These are phyloP conservation scores for Acacia crassicarpa DNA, from an alignment of 306 rosid genomes.

Conservation along the genomic window DNA sequence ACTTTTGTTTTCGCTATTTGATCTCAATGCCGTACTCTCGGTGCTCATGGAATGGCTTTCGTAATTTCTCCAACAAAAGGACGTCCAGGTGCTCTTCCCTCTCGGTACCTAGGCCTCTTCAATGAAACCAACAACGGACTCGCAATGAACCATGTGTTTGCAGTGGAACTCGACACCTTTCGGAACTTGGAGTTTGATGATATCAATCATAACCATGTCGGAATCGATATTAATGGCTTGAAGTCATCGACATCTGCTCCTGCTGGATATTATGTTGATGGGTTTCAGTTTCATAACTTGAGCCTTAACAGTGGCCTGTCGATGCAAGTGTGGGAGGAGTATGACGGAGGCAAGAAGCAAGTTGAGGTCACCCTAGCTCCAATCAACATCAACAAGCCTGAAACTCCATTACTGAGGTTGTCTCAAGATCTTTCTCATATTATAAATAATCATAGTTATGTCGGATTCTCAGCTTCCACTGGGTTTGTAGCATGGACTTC, in stretches of 20 bases:
- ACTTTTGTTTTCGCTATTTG: neutral
- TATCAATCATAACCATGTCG: constrained; percentile 61
- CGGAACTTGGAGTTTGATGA: constrained; percentile 38
- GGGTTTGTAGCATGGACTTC: neutral
- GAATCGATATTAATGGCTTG: neutral
- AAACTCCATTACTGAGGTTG: neutral
- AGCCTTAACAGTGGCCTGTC: constrained; percentile 47
- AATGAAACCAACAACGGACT: constrained; percentile 41
- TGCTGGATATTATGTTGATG: constrained; percentile 41
- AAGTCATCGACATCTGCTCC: neutral
- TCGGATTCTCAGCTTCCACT: neutral
- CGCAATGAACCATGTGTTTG: constrained; percentile 43
- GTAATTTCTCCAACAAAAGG: constrained; percentile 54
- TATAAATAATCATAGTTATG: no score
- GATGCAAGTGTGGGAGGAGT: constrained; percentile 68
- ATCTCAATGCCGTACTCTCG: neutral
- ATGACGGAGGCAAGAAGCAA: constrained; percentile 43
- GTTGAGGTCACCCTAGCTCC: constrained; percentile 9
- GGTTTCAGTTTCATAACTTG: constrained; percentile 25
- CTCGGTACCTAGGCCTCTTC: constrained; percentile 59
- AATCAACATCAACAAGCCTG: neutral
- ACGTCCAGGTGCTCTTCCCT: constrained; percentile 33
- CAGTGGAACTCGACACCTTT: constrained; percentile 60
- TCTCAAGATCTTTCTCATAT: neutral
- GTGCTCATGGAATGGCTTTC: neutral